Percentiles rank a stretch among this genome's conserved stretches.
phyloP scores from a whole-genome alignment of 257 asterid genomes.

The Coffea canephora region DNA sequence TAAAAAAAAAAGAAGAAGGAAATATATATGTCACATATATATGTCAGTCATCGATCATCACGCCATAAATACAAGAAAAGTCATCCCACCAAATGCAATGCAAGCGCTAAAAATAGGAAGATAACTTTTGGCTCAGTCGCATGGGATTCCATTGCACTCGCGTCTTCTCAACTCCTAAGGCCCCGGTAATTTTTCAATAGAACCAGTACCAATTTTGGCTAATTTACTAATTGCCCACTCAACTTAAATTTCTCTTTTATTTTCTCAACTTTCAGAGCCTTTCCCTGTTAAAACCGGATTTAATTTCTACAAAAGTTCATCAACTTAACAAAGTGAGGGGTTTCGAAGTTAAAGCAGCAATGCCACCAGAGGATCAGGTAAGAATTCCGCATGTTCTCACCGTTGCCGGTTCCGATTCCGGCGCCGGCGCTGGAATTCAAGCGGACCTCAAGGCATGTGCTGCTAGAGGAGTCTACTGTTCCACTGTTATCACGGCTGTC shows the following conservation, averaged over 20 bases:
- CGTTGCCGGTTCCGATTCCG: constrained; percentile 96
- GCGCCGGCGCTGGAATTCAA: constrained; percentile 95
- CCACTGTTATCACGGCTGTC: constrained; percentile 88
- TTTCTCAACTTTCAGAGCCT: background rate
- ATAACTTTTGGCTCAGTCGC: background rate
- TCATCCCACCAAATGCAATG: too few relatives aligned
- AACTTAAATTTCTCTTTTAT: background rate
- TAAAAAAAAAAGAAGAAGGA: too few relatives aligned
- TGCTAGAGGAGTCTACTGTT: constrained; percentile 80
- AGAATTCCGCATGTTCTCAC: constrained; percentile 85
- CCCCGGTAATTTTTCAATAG: constrained; percentile 2
- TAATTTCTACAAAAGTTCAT: background rate
- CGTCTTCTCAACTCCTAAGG: constrained; percentile 16
- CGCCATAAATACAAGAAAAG: too few relatives aligned
- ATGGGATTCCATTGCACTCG: constrained; percentile 12
- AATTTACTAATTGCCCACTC: background rate
- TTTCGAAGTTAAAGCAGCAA: constrained; percentile 35
- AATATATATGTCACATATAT: too few relatives aligned
- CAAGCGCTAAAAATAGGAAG: too few relatives aligned
- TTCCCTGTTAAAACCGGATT: constrained; percentile 4
- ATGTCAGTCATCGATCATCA: too few relatives aligned
- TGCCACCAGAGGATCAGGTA: constrained; percentile 34
- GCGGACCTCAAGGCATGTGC: constrained; percentile 94
- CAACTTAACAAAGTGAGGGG: constrained; percentile 21
- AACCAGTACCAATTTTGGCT: background rate